Evolutionary conservation across 202 grass and related monocot genomes (phyloP).

Genomic region (Carex arenaria): DNA sequence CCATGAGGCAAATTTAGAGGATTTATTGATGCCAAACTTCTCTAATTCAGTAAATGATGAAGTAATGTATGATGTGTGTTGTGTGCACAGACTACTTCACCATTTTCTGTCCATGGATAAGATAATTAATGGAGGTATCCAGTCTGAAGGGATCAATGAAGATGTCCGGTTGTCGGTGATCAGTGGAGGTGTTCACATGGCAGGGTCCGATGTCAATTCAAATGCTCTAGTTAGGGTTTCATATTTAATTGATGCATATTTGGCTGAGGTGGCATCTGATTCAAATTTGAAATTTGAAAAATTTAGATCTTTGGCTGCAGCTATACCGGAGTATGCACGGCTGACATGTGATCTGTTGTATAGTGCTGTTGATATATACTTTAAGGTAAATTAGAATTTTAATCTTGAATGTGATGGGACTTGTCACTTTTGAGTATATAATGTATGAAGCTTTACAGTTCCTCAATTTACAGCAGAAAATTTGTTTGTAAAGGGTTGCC

Average conservation of each 20-base stretch:
- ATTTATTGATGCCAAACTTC: constrained; percentile 75
- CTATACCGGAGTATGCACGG: constrained; percentile 77
- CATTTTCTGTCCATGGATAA: constrained; percentile 77
- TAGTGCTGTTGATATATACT: constrained; percentile 84
- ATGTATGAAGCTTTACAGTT: neutral
- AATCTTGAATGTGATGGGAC: neutral
- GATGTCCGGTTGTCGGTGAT: constrained; percentile 37
- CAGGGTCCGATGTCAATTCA: constrained; percentile 45
- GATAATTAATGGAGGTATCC: constrained; percentile 47
- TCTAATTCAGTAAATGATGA: constrained; percentile 47
- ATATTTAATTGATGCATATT: constrained; percentile 72
- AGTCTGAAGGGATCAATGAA: constrained; percentile 44
- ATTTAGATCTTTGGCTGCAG: constrained; percentile 59
- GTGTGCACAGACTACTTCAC: constrained; percentile 55
- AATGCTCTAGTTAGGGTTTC: constrained; percentile 53
- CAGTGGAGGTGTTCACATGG: neutral
- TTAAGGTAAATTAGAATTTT: constrained; percentile 51
- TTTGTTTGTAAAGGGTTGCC: neutral
- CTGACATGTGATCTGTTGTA: constrained; percentile 76
- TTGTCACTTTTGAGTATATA: neutral
- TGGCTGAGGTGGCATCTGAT: constrained; percentile 90
- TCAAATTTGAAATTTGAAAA: constrained; percentile 56
- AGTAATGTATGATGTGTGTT: constrained; percentile 70
- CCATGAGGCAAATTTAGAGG: constrained; percentile 70
- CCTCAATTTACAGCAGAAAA: neutral